These are phyloP conservation scores for Trichoderma koningiopsis DNA, from an alignment of 2,329 filamentous ascomycete genomes.

Conservation along the genomic window DNA sequence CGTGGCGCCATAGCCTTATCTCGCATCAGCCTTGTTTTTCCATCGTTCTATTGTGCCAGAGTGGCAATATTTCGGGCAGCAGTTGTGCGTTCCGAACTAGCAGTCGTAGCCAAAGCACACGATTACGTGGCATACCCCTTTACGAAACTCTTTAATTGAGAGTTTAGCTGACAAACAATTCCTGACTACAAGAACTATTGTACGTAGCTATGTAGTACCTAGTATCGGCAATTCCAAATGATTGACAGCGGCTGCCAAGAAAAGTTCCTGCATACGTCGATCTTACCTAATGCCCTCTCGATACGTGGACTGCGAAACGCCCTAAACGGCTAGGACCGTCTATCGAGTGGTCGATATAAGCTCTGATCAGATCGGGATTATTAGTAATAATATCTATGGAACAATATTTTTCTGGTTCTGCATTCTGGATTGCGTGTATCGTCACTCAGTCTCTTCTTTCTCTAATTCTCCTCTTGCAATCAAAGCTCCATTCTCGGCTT, in stretches of 20 bases:
- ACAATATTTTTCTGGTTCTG: neutral
- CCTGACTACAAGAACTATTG: neutral
- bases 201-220: neutral
- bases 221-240: neutral
- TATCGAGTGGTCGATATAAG: neutral
- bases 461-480: neutral
- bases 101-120: neutral
- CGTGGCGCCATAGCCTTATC: neutral
- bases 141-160: neutral
- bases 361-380: neutral
- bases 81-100: neutral
- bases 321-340: neutral
- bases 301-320: neutral
- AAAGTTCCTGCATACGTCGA: slow-evolving; percentile 1
- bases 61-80: neutral
- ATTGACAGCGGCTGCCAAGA: neutral
- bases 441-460: neutral
- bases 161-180: neutral
- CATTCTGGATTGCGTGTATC: neutral
- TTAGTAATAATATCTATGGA: neutral
- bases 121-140: neutral
- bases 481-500: no score
- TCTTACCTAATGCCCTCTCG: neutral
- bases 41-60: neutral
- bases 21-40: neutral